Conservation (phyloP, 2,329 filamentous ascomycete species). For the Botrytis byssoidea region DNA sequence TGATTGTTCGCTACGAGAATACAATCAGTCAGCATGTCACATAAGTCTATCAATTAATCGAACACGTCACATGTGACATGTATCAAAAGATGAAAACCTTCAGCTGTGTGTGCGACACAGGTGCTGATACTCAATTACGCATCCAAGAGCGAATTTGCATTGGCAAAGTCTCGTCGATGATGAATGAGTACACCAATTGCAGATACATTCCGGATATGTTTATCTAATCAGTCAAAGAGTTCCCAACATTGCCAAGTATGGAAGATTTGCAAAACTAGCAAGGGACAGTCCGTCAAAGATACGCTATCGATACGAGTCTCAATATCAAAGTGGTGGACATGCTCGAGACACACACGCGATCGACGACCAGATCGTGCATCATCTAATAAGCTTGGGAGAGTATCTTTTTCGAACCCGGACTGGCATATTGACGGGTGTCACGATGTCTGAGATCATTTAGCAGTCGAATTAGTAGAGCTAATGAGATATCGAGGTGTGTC, state of each 20-base stretch:
- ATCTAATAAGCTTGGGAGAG: background rate
- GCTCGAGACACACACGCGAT: background rate
- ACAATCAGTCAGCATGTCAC: background rate
- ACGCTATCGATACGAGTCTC: background rate
- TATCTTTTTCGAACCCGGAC: background rate
- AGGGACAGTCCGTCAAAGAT: background rate
- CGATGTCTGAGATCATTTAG: background rate
- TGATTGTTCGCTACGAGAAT: background rate
- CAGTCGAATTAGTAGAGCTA: background rate
- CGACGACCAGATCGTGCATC: background rate
- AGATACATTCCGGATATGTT: background rate
- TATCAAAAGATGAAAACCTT: background rate
- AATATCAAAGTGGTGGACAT: background rate
- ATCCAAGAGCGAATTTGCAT: background rate
- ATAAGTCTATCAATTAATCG: background rate
- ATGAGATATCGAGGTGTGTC: background rate
- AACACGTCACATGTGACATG: background rate
- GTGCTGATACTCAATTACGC: background rate
- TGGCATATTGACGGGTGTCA: background rate
- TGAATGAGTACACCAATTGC: background rate
- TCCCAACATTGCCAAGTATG: background rate
- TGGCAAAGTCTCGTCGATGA: background rate
- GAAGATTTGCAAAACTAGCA: background rate
- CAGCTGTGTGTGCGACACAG: background rate
- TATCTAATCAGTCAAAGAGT: background rate